Conservation (phyloP, 176 grass and related monocot genomes). For the Oryza longistaminata region DNA sequence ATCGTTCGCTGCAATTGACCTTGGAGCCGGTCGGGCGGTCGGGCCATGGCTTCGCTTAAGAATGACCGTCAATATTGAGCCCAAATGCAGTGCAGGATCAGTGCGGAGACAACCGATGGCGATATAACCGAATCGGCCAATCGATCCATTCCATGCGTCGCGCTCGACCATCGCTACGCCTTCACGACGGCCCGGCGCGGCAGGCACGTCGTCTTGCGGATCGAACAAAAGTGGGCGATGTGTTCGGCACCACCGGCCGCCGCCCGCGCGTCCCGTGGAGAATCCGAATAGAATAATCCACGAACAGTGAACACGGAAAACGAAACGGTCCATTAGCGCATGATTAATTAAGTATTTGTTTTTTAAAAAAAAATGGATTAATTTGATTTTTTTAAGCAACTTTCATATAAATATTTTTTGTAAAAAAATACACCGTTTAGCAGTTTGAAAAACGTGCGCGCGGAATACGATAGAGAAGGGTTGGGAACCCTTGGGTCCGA, state of each 20-base stretch:
- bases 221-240: conserved; percentile 32
- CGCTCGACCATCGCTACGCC: not conserved
- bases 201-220: not conserved
- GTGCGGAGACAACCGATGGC: not conserved
- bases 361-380: too few relatives aligned
- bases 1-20: not conserved
- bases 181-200: too few relatives aligned
- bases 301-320: too few relatives aligned
- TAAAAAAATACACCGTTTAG: too few relatives aligned
- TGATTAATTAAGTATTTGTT: too few relatives aligned
- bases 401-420: too few relatives aligned
- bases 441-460: too few relatives aligned
- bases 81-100: not conserved
- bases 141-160: not conserved
- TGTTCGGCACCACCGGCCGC: conserved; percentile 22
- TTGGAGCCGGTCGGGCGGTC: too few relatives aligned
- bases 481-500: too few relatives aligned
- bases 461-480: too few relatives aligned
- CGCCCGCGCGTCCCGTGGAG: not conserved
- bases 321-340: too few relatives aligned
- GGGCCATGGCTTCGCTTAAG: not conserved
- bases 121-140: not conserved
- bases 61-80: not conserved
- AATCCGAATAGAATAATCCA: not conserved
- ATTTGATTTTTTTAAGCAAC: too few relatives aligned